These are phyloP conservation scores for Pyrenochaeta sp. DNA, from an alignment of 2,329 filamentous ascomycete species.

Conservation along the genomic window DNA sequence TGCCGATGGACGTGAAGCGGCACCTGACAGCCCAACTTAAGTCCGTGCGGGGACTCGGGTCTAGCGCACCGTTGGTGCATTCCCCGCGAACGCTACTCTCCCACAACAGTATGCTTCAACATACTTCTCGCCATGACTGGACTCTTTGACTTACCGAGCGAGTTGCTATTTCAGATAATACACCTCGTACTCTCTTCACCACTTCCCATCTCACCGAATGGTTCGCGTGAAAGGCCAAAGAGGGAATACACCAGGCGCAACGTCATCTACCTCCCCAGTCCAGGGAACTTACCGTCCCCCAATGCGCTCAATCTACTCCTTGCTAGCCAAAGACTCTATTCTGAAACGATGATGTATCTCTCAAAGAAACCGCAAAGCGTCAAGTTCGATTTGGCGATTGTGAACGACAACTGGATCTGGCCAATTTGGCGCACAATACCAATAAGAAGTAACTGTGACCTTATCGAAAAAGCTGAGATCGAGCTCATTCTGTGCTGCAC, in stretches of 20 bases:
- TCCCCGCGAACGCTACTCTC: background rate
- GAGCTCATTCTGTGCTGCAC: slow-evolving; percentile 18
- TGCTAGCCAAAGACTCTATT: slow-evolving; percentile 5
- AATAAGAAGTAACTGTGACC: background rate
- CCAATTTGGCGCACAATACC: slow-evolving; percentile 21
- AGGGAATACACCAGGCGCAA: background rate
- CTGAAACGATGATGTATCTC: slow-evolving; percentile 11
- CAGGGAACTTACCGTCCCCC: background rate
- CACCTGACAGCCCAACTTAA: background rate
- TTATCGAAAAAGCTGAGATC: slow-evolving; percentile 14
- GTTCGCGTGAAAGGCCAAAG: slow-evolving; percentile 9
- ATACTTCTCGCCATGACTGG: slow-evolving; percentile 6
- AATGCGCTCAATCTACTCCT: slow-evolving; percentile 11
- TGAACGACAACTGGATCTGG: slow-evolving; percentile 26
- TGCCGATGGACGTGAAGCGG: background rate
- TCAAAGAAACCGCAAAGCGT: slow-evolving; percentile 8
- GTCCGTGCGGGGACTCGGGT: background rate
- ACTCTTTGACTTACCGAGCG: slow-evolving; percentile 17
- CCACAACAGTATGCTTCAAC: background rate
- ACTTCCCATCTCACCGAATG: background rate
- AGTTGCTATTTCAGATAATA: slow-evolving; percentile 20
- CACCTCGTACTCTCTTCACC: slow-evolving; percentile 5
- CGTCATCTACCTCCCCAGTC: slow-evolving; percentile 10
- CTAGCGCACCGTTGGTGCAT: background rate
- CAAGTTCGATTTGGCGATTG: slow-evolving; percentile 19